Evolutionary conservation across 179 eudicot genomes (phyloP).

Genomic region (Patellifolia procumbens): DNA sequence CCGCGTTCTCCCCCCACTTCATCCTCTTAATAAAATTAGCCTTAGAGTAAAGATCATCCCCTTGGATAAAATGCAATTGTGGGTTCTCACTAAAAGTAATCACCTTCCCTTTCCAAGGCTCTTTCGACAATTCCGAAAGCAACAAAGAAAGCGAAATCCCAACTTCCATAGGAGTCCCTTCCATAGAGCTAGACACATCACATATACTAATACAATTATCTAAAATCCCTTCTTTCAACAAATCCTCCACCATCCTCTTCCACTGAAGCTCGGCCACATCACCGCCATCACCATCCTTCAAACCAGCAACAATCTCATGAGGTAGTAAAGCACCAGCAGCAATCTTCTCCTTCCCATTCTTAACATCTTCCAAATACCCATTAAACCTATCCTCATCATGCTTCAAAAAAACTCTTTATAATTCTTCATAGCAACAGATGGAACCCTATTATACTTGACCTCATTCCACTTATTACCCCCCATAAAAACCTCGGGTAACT

Average conservation of each 20-base stretch:
- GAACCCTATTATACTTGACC: no score
- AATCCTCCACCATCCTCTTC: conserved; percentile 51
- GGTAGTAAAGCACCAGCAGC: no score
- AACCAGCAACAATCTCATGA: no score
- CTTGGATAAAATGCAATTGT: conserved; percentile 37
- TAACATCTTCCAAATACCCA: no score
- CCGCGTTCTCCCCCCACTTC: conserved; percentile 41
- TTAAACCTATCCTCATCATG: no score
- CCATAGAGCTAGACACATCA: conserved; percentile 54
- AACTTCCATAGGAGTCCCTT: conserved; percentile 47
- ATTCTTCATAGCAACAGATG: no score
- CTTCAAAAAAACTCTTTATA: no score
- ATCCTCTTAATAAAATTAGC: conserved; percentile 26
- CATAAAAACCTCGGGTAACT: no score
- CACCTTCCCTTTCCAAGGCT: conserved; percentile 60
- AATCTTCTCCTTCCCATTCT: no score
- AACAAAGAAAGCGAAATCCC: conserved; percentile 47
- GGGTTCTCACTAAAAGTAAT: conserved; percentile 49
- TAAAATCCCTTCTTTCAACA: conserved; percentile 37
- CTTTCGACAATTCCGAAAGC: conserved; percentile 52
- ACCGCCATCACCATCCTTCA: no score
- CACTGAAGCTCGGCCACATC: conserved; percentile 61
- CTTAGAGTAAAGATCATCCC: conserved; percentile 34
- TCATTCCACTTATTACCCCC: no score
- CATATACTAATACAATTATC: conserved; percentile 46